These are phyloP conservation scores for Hyaloscypha hepaticicola DNA, from an alignment of 495 filamentous ascomycete genomes.

Conservation along the genomic window DNA sequence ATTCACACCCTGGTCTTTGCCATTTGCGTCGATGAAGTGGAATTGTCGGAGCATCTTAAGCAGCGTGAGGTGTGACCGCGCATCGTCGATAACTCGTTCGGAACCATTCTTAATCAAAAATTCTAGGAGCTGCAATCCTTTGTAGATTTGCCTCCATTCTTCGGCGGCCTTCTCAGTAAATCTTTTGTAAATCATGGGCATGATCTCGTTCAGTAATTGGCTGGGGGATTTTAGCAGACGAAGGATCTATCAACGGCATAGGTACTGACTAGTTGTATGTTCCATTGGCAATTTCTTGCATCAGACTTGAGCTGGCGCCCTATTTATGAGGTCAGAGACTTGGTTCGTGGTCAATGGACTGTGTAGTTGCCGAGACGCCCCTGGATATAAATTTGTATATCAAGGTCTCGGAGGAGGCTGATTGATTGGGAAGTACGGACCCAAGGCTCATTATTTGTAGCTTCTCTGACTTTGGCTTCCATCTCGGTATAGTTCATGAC, in stretches of 20 bases:
- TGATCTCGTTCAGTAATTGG: constrained; percentile 97
- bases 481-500: constrained; percentile 99
- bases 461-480: constrained; percentile 97
- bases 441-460: constrained; percentile 98
- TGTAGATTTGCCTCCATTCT: constrained; percentile 99
- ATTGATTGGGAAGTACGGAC: constrained; percentile 12
- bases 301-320: constrained; percentile 32
- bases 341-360: background rate
- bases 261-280: constrained; percentile 92
- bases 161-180: constrained; percentile 98
- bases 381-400: background rate
- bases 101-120: constrained; percentile 98
- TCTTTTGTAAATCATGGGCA: constrained; percentile 99
- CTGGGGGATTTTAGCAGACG: constrained; percentile 44
- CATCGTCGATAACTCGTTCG: constrained; percentile 96
- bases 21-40: constrained; percentile 93
- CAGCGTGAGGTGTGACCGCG: constrained; percentile 87
- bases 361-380: background rate
- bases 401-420: background rate
- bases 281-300: constrained; percentile 98
- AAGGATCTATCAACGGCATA: background rate
- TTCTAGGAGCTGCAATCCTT: constrained; percentile 93
- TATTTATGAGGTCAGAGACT: constrained; percentile 14
- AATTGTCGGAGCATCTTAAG: constrained; percentile 99
- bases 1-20: constrained; percentile 97